Conservation (phyloP, 176 grass and related monocot species). For the Paspalum vaginatum region DNA sequence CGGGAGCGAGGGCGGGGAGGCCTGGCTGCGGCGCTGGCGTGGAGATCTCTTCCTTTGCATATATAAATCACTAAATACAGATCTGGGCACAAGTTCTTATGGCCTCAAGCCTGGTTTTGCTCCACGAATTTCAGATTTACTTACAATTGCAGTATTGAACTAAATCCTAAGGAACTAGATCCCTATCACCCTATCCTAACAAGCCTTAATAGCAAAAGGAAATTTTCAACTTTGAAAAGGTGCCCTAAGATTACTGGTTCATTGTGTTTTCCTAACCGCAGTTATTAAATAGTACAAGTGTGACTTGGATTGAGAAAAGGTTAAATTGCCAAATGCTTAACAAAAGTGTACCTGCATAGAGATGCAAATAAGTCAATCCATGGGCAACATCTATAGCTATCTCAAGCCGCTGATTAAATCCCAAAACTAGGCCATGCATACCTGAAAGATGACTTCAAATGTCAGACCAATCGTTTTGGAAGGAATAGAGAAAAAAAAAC, state of each 20-base stretch:
- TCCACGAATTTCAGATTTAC: neutral
- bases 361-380: constrained; percentile 95
- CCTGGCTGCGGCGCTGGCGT: too few species aligned
- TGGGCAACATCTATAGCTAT: constrained; percentile 96
- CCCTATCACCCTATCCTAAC: neutral
- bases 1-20: too few species aligned
- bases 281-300: neutral
- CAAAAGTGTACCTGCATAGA: constrained; percentile 77
- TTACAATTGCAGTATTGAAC: neutral
- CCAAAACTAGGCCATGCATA: constrained; percentile 61
- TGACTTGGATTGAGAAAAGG: neutral
- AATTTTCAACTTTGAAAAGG: neutral
- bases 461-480: constrained; percentile 7
- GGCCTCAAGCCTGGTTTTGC: neutral
- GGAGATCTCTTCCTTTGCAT: too few species aligned
- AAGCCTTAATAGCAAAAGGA: neutral
- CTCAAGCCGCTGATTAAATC: constrained; percentile 86
- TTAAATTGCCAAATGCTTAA: constrained; percentile 7
- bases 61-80: neutral
- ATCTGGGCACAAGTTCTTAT: neutral
- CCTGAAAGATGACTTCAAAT: constrained; percentile 63
- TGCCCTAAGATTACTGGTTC: constrained; percentile 2
- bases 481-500: constrained; percentile 37
- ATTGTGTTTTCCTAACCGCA: constrained; percentile 4
- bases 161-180: neutral